Conservation (phyloP, 208 protist genomes). For the Trypanosoma brucei region DNA sequence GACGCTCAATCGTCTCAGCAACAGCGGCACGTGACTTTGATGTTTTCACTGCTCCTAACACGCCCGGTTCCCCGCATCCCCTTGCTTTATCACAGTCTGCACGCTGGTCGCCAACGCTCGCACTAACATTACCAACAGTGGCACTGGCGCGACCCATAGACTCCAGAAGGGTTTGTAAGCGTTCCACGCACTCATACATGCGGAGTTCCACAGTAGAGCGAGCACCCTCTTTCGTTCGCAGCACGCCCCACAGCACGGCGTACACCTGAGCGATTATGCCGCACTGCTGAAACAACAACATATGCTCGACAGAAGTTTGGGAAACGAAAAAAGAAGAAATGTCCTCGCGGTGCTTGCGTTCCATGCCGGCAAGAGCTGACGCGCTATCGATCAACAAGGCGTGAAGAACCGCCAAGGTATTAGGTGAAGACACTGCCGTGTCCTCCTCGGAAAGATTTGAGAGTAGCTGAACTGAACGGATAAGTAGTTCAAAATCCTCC, state of each 20-base stretch:
- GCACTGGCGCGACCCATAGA: not conserved
- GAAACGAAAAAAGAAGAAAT: not conserved
- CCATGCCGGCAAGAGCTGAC: slow-evolving; percentile 28
- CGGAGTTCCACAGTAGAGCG: slow-evolving; percentile 35
- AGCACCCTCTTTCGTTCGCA: slow-evolving; percentile 45
- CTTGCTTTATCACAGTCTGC: no score
- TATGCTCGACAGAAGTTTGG: not conserved
- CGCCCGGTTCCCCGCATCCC: no score
- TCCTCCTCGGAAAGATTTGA: slow-evolving; percentile 40
- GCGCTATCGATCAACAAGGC: slow-evolving; percentile 38
- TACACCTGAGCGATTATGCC: slow-evolving; percentile 59
- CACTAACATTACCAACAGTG: not conserved
- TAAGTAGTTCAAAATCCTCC: slow-evolving; percentile 48
- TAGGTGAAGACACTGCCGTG: slow-evolving; percentile 47
- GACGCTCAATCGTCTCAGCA: slow-evolving; percentile 41
- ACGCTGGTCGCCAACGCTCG: no score
- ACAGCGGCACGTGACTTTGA: slow-evolving; percentile 6
- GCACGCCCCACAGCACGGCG: slow-evolving; percentile 56
- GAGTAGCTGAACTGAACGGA: slow-evolving; percentile 38
- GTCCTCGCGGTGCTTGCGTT: not conserved
- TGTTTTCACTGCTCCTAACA: no score
- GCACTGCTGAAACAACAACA: slow-evolving; percentile 48
- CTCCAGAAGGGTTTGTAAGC: slow-evolving; percentile 35
- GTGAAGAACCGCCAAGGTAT: slow-evolving; percentile 72
- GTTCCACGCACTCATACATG: slow-evolving; percentile 30